Evolutionary conservation across 148 eudicot genomes (phyloP), one percentile per base, ranked within the genome.

Genomic region (Vaccinium darrowii): DNA sequence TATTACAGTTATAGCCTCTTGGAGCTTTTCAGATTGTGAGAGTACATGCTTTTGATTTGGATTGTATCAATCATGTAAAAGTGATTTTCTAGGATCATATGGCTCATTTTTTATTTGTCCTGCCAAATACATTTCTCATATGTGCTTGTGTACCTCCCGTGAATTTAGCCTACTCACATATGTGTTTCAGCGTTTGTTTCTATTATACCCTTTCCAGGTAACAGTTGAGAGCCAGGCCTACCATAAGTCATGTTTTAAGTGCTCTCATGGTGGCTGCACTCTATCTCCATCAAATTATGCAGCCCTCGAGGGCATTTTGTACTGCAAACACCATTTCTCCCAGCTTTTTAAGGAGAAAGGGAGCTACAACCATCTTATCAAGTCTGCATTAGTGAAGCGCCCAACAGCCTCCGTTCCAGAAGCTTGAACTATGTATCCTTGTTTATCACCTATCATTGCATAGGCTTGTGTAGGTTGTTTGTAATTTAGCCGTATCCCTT

Each of bases 321-420:
- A 96, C 82, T 96, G 99, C 85, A 94, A 92, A 74, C 98, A 95
- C 76, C 99, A 96, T 87, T 96, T 96, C 87, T 94, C 98, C 2
- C 99, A 96, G 90, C 97, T 96, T 69, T 96, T 96, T 82, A 94
- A 93, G 91, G 99, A 94, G 91, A 96, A 96, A 82, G 99, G 98
- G 7, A 96, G 95, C 90, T 96, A 93, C 90, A 93, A 92, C 85
- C 99, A 96, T 85, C 87, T 96, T 13, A 85, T 92, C 90, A 94
- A 91, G 85, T 91, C 93, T 2, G 94, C 93, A 16, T 92, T 94
- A 10, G 81, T 93, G 57, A 93, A 85, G 86, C 94, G 93, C 52
- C 75, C 88, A 80, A 83, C 90, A 54, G 87, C 90, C 81, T 91
- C 89, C 2, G 81, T 89, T 83, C 88, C 92, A 19, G 94, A 90